These are phyloP conservation scores for Taphrina flavorubra DNA, from an alignment of 1,139 yeast genomes.

Conservation along the genomic window DNA sequence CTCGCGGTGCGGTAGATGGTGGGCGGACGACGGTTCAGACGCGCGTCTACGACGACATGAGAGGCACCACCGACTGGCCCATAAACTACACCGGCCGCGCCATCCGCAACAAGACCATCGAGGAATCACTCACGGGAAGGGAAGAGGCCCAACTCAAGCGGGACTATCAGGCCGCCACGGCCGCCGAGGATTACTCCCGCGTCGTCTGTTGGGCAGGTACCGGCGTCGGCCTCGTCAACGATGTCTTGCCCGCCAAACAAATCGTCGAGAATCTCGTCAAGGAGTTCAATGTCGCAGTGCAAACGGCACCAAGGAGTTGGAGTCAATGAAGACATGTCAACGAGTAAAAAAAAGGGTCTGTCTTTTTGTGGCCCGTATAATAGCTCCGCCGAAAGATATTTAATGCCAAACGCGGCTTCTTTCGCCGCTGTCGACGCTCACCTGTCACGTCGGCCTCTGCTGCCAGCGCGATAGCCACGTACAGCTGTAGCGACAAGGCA, in stretches of 20 bases:
- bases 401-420: too few relatives aligned
- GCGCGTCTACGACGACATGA: slow-evolving; percentile 42
- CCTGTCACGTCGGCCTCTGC: too few relatives aligned
- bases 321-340: neutral
- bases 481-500: too few relatives aligned
- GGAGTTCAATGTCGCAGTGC: slow-evolving; percentile 35
- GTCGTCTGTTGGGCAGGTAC: slow-evolving; percentile 45
- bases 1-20: slow-evolving; percentile 41
- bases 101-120: slow-evolving; percentile 41
- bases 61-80: slow-evolving; percentile 45
- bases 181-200: slow-evolving; percentile 40
- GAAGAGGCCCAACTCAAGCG: slow-evolving; percentile 17
- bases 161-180: slow-evolving; percentile 38
- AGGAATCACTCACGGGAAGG: slow-evolving; percentile 37
- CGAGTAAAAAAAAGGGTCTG: too few relatives aligned
- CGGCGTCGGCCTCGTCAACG: slow-evolving; percentile 44
- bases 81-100: slow-evolving; percentile 43
- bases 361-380: too few relatives aligned
- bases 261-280: slow-evolving; percentile 36
- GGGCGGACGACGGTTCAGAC: slow-evolving; percentile 43
- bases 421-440: too few relatives aligned
- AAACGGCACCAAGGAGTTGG: neutral
- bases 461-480: too few relatives aligned
- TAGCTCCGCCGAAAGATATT: too few relatives aligned
- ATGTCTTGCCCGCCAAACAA: slow-evolving; percentile 41